Conservation (phyloP, 2,329 filamentous ascomycete genomes). For the Metarhizium sp. region DNA sequence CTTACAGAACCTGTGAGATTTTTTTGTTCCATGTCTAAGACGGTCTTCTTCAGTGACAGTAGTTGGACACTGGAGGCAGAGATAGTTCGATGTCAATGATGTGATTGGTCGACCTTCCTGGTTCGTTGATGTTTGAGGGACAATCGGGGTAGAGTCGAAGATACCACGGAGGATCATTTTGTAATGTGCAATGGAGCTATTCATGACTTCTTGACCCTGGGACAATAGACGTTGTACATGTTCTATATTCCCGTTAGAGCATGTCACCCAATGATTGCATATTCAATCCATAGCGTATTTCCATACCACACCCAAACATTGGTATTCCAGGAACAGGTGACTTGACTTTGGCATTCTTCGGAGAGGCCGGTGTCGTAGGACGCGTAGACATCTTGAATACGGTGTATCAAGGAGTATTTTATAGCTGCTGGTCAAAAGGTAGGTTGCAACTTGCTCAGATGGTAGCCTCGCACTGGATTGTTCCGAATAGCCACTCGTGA, state of each 20-base stretch:
- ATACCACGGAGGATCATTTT: conserved; percentile 62
- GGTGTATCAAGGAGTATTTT: background rate
- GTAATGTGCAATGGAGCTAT: conserved; percentile 62
- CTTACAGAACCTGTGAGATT: conserved; percentile 65
- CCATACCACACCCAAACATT: conserved; percentile 55
- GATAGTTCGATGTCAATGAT: conserved; percentile 57
- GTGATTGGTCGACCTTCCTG: conserved; percentile 48
- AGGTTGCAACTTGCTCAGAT: background rate
- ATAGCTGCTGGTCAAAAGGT: background rate
- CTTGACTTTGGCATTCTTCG: conserved; percentile 52
- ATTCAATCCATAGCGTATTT: background rate
- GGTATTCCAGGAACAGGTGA: conserved; percentile 48
- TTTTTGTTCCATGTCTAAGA: conserved; percentile 57
- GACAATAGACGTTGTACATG: conserved; percentile 61
- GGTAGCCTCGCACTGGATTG: background rate
- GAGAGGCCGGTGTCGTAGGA: conserved; percentile 41
- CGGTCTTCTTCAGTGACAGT: conserved; percentile 59
- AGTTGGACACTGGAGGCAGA: conserved; percentile 64
- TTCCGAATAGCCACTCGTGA: background rate
- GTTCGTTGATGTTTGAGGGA: conserved; percentile 55
- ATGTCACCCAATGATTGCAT: conserved; percentile 9
- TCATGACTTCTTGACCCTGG: conserved; percentile 52
- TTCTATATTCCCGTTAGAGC: conserved; percentile 35
- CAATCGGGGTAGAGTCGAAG: conserved; percentile 56
- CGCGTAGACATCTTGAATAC: conserved; percentile 31